phyloP scores from a whole-genome alignment of 2,329 filamentous ascomycete species.

The Alternaria longipes region DNA sequence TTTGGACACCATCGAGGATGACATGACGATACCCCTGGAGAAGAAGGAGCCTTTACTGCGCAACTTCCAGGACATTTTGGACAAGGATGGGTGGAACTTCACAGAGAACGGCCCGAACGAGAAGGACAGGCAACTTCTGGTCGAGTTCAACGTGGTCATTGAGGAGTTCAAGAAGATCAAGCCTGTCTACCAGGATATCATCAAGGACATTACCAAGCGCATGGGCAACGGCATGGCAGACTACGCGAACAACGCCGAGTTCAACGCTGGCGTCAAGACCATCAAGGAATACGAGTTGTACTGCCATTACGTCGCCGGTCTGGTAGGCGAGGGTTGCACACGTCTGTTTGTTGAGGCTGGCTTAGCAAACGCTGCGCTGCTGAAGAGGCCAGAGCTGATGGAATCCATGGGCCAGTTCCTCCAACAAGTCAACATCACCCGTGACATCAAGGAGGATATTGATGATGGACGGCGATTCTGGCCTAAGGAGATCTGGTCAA shows the following conservation, averaged over 20 bases:
- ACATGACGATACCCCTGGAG: constrained; percentile 86
- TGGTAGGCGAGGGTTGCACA: constrained; percentile 95
- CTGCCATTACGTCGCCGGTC: constrained; percentile 97
- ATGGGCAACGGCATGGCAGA: constrained; percentile 99
- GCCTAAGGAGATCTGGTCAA: constrained; percentile 96
- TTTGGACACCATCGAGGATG: constrained; percentile 98
- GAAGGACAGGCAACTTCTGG: constrained; percentile 91
- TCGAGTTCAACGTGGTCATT: constrained; percentile 89
- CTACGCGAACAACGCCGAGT: constrained; percentile 84
- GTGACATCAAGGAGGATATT: constrained; percentile 90
- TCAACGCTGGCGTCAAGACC: constrained; percentile 83
- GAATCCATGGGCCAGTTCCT: constrained; percentile 98
- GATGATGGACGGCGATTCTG: constrained; percentile 90
- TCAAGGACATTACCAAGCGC: constrained; percentile 89
- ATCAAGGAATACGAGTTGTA: constrained; percentile 93
- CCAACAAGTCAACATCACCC: constrained; percentile 98
- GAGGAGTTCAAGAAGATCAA: constrained; percentile 89
- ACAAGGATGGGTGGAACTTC: constrained; percentile 90
- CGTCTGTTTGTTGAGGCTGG: constrained; percentile 87
- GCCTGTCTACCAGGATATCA: constrained; percentile 81
- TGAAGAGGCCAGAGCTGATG: constrained; percentile 80
- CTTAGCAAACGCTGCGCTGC: constrained; percentile 84
- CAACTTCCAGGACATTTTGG: constrained; percentile 80
- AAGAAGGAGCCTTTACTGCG: constrained; percentile 88
- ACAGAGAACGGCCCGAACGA: constrained; percentile 85